A percentile compares a stretch with the other conserved stretches of the same genome.
phyloP scores from a whole-genome alignment of 768 basidiomycete species.

The Pleurotus ostreatus region DNA sequence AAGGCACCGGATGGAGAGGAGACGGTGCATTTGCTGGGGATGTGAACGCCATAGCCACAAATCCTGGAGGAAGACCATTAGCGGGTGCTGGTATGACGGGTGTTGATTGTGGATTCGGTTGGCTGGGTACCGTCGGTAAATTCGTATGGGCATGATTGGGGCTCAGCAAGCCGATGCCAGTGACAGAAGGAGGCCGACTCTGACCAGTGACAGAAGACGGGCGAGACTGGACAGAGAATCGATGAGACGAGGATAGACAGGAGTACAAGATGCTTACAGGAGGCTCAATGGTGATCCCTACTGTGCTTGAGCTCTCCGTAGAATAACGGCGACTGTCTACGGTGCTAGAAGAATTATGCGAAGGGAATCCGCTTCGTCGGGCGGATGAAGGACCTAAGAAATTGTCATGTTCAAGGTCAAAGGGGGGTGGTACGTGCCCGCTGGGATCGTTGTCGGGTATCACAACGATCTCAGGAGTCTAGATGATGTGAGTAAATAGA shows the following conservation, averaged over 20 bases:
- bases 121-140: neutral
- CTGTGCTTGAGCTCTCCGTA: neutral
- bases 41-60: neutral
- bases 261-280: neutral
- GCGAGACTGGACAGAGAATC: neutral
- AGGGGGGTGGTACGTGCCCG: neutral
- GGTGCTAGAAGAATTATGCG: neutral
- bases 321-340: neutral
- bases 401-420: constrained; percentile 4
- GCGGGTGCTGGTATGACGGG: neutral
- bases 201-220: neutral
- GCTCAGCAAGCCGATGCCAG: neutral
- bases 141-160: neutral
- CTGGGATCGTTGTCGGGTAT: neutral
- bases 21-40: neutral
- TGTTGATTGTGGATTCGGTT: neutral
- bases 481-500: neutral
- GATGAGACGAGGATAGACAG: neutral
- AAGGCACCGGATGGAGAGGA: neutral
- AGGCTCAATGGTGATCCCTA: constrained; percentile 4
- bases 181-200: constrained; percentile 1
- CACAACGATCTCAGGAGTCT: constrained; percentile 4
- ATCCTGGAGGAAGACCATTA: neutral
- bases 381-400: constrained; percentile 5
- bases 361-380: neutral